A percentile compares a stretch with the other conserved stretches of the same genome.
These are phyloP conservation scores for Arthrobotrys conoides DNA, from an alignment of 2,329 filamentous ascomycete species.

Conservation along the genomic window DNA sequence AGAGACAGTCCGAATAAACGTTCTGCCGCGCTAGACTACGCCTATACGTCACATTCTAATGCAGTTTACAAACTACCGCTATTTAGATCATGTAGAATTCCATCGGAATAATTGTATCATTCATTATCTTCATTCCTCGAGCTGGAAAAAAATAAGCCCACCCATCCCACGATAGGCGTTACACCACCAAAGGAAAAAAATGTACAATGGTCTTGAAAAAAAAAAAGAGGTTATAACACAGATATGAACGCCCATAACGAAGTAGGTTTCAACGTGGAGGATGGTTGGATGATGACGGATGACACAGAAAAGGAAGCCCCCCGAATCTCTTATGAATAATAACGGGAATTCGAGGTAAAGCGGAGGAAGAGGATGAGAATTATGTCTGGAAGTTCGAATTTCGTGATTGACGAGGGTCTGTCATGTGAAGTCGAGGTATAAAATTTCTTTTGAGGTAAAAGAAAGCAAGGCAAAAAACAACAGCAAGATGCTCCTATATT, in stretches of 20 bases:
- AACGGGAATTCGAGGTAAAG: conserved; percentile 15
- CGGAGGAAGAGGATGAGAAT: conserved; percentile 22
- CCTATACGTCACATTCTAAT: not conserved
- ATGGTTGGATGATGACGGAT: conserved; percentile 26
- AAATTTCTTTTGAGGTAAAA: conserved; percentile 19
- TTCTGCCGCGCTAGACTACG: not conserved
- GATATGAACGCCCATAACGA: conserved; percentile 61
- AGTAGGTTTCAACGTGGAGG: conserved; percentile 47
- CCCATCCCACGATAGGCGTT: conserved; percentile 50
- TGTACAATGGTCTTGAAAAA: conserved; percentile 58
- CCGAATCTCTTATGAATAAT: conserved; percentile 18
- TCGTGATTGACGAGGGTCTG: conserved; percentile 19
- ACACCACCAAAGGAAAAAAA: conserved; percentile 49
- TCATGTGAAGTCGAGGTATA: conserved; percentile 45
- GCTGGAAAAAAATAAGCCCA: conserved; percentile 56
- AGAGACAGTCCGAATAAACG: not conserved
- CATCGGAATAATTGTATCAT: conserved; percentile 60
- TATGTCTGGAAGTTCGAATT: conserved; percentile 34
- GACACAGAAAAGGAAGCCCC: conserved; percentile 20
- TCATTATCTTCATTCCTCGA: conserved; percentile 59
- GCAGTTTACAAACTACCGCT: no score
- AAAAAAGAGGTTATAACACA: conserved; percentile 59
- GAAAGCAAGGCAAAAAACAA: conserved; percentile 32
- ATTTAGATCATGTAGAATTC: conserved; percentile 18
- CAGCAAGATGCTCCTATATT: conserved; percentile 16